Evolutionary conservation across 148 eudicot species (phyloP).

Genomic region (Heliamphora exappendiculata): DNA sequence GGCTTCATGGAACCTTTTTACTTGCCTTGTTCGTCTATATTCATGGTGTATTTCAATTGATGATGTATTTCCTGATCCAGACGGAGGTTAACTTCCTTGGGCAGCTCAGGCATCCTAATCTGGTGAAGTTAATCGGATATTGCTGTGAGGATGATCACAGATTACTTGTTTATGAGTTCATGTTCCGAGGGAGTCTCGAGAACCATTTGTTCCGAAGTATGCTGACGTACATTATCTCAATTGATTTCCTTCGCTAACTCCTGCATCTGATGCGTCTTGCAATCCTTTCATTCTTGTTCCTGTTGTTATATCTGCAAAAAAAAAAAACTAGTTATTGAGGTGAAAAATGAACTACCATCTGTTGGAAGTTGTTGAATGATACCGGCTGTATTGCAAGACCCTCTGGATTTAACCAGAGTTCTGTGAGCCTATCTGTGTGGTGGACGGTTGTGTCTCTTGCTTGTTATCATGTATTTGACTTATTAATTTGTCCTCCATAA

Average conservation of each 20-base stretch:
- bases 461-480: too few relatives aligned
- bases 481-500: too few relatives aligned
- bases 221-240: conserved; percentile 14
- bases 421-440: not conserved
- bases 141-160: conserved; percentile 97
- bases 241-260: not conserved
- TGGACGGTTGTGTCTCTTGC: not conserved
- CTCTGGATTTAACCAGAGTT: not conserved
- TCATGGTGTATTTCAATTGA: too few relatives aligned
- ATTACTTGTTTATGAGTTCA: conserved; percentile 86
- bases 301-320: not conserved
- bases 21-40: not conserved
- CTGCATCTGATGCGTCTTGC: not conserved
- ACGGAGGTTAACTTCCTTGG: conserved; percentile 95
- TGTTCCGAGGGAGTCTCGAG: conserved; percentile 94
- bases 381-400: not conserved
- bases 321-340: not conserved
- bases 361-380: not conserved
- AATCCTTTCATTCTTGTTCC: not conserved
- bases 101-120: conserved; percentile 84
- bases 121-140: conserved; percentile 89
- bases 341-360: not conserved
- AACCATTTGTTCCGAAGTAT: conserved; percentile 91
- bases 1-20: not conserved
- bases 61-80: conserved; percentile 21